Base-by-base conservation (phyloP, 768 basidiomycete genomes). In the Hypholoma fasciculare region DNA sequence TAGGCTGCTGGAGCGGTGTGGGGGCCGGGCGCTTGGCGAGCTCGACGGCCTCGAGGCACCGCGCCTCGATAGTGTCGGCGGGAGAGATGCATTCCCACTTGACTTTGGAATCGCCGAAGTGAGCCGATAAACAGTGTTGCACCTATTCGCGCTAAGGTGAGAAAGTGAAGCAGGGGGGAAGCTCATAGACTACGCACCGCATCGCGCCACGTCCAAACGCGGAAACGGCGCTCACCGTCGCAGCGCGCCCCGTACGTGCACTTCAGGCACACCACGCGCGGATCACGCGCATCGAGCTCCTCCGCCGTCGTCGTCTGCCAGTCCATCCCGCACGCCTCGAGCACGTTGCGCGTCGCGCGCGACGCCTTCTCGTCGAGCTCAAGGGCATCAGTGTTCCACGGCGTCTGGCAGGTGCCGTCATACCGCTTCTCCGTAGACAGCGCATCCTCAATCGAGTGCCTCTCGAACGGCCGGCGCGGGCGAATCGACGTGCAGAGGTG, bases 261-360 rank as follows among this genome's bases (percentile, higher is more conserved):
- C 46, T 72, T 73, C 52, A 76, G 54, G 61, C 76, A 77, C 14
- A 72, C 69, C 23, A 77, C 55, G 30, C 72, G 61, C 2, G 67
- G 63, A 57, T 76, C 69, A 16, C 65, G 19, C 26, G 61, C 36
- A 53, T 77, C 75, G 64, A 76, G 60, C 44, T 65, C 49, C 43
- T 55, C 56, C 16, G 65, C 67, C 5, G 65, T 74, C 19, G 56
- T 58, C 12, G 17, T 47, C 14, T 58, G 44, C 52, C 52, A 53
- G 47, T 70, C 63, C 63, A 75, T 58, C 16, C 65, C 66, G 58
- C 71, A 73, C 3, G 68, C 70, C 52, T 65, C 60, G 37, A 76
- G 44, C n/a, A 78, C 53, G n/a, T 63, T 63, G 37, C 60, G 61
- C 13, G 73, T 72, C 17, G 63, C 65, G 47, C 59, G 63, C 48